Evolutionary conservation across 495 filamentous ascomycete species (phyloP).

Genomic region (Xylaria nigripes): DNA sequence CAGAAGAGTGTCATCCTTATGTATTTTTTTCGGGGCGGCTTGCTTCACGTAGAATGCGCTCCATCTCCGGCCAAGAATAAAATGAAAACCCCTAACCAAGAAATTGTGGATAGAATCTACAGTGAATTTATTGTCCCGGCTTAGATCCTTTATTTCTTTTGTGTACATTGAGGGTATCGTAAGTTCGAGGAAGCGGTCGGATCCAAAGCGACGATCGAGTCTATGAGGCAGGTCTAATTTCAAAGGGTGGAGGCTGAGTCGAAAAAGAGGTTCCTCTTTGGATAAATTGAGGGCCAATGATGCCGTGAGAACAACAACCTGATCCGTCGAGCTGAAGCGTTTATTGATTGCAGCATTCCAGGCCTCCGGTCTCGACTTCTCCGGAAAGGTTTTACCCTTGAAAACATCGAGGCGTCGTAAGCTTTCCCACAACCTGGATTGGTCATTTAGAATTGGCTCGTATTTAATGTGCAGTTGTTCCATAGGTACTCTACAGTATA

Average conservation of each 20-base stretch:
- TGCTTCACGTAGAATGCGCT: constrained; percentile 37
- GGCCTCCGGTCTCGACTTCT: constrained; percentile 27
- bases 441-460: constrained; percentile 29
- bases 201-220: constrained; percentile 38
- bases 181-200: constrained; percentile 40
- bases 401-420: constrained; percentile 27
- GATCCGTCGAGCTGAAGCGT: constrained; percentile 25
- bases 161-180: constrained; percentile 29
- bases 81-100: constrained; percentile 30
- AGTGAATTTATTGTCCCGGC: constrained; percentile 10
- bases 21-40: constrained; percentile 30
- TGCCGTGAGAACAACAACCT: constrained; percentile 31
- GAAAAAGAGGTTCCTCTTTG: constrained; percentile 28
- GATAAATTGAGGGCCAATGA: constrained; percentile 25
- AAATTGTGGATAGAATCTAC: constrained; percentile 34
- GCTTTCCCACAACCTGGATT: constrained; percentile 26
- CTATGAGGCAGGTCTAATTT: constrained; percentile 35
- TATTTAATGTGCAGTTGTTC: constrained; percentile 26
- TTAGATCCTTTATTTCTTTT: constrained; percentile 15
- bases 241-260: constrained; percentile 32
- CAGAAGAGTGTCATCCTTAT: constrained; percentile 27
- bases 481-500: constrained; percentile 33
- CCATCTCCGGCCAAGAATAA: constrained; percentile 37
- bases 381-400: constrained; percentile 35
- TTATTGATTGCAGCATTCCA: constrained; percentile 28